phyloP scores from a whole-genome alignment of 768 basidiomycete genomes.

The Trametes elegans region DNA sequence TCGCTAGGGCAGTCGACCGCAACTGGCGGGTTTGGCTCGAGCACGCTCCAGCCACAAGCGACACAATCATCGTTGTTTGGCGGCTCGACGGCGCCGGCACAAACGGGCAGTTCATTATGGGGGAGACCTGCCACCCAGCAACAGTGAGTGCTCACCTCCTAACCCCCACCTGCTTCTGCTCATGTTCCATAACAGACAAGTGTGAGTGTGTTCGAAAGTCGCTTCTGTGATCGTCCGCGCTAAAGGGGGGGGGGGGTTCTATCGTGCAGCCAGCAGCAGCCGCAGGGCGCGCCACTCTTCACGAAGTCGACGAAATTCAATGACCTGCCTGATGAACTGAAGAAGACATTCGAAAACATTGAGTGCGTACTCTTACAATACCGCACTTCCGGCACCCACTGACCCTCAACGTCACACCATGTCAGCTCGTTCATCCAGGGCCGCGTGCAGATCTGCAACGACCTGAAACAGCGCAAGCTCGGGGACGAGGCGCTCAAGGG shows the following conservation, averaged over 20 bases:
- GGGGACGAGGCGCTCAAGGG: conserved; percentile 74
- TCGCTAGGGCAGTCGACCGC: neutral
- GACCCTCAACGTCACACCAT: too few species aligned
- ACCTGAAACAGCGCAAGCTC: conserved; percentile 71
- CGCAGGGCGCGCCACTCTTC: conserved; percentile 39
- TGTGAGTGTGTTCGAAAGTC: neutral
- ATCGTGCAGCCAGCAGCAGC: conserved; percentile 2
- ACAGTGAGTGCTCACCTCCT: conserved; percentile 17
- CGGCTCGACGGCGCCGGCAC: conserved; percentile 1
- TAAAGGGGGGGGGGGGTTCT: too few species aligned
- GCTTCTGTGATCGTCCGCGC: too few species aligned
- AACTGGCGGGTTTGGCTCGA: conserved; percentile 18
- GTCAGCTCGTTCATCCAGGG: conserved; percentile 41
- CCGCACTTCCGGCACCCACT: neutral
- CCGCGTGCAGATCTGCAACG: conserved; percentile 76
- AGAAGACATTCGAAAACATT: conserved; percentile 61
- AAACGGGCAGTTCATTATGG: conserved; percentile 13
- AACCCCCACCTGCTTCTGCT: neutral
- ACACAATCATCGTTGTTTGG: conserved; percentile 15
- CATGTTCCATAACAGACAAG: neutral
- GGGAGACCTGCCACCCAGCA: conserved; percentile 21
- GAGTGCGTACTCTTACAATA: conserved; percentile 49
- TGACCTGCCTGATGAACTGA: conserved; percentile 70
- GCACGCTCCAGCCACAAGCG: conserved; percentile 13
- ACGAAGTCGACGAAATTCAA: conserved; percentile 74